phyloP scores from a whole-genome alignment of 805 yeast genomes.

The Ogataea kodamae region DNA sequence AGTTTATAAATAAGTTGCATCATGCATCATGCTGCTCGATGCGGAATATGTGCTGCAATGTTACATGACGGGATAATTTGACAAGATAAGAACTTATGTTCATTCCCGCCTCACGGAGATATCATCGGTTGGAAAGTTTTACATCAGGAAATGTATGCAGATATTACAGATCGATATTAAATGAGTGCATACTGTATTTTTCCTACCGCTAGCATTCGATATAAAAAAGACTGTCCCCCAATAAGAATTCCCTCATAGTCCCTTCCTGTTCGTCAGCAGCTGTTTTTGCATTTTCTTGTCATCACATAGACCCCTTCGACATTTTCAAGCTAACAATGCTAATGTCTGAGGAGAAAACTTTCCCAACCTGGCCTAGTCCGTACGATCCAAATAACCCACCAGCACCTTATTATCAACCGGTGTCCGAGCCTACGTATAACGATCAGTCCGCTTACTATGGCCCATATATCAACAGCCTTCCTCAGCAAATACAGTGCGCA shows the following conservation, averaged over 20 bases:
- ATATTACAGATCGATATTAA: conserved; percentile 4
- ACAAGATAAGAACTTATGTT: too few species aligned
- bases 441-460: conserved; percentile 7
- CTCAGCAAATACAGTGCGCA: conserved; percentile 7
- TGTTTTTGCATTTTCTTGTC: conserved; percentile 3
- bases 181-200: conserved; percentile 2
- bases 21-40: too few species aligned
- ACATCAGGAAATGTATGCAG: conserved; percentile 3
- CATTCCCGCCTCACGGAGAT: conserved; percentile 3
- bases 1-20: too few species aligned
- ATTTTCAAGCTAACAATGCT: conserved; percentile 29
- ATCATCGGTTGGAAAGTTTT: neutral
- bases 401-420: conserved; percentile 8
- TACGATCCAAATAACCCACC: conserved; percentile 10
- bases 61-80: too few species aligned
- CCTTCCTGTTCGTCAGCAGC: conserved; percentile 2
- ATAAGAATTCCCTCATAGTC: neutral
- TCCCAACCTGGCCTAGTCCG: conserved; percentile 16
- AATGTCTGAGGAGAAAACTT: conserved; percentile 17
- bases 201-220: conserved; percentile 3
- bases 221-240: conserved; percentile 3
- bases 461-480: conserved; percentile 2
- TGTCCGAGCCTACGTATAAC: conserved; percentile 3
- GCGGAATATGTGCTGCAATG: too few species aligned
- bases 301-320: too few species aligned